A percentile compares a stretch with the other conserved stretches of the same genome.
phyloP scores from a whole-genome alignment of 2,329 filamentous ascomycete genomes.

The Canariomyces notabilis region DNA sequence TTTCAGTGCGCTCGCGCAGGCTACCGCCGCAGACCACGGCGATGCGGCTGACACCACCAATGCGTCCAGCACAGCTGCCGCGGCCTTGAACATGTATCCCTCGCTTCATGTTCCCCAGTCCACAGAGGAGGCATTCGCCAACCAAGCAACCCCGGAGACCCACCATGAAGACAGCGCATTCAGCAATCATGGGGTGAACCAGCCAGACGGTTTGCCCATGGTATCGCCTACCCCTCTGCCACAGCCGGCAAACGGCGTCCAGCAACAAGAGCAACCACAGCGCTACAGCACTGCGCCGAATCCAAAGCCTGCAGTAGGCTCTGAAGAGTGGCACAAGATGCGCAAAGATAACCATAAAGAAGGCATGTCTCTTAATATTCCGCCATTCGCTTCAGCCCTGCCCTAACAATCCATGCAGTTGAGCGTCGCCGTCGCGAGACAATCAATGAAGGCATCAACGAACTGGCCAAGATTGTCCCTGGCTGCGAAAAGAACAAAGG shows the following conservation, averaged over 20 bases:
- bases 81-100: constrained; percentile 55
- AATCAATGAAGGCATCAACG: constrained; percentile 98
- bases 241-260: constrained; percentile 38
- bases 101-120: constrained; percentile 53
- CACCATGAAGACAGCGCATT: constrained; percentile 34
- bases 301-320: constrained; percentile 81
- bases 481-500: constrained; percentile 99
- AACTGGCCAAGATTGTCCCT: constrained; percentile 94
- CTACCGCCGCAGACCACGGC: constrained; percentile 44
- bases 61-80: constrained; percentile 56
- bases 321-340: constrained; percentile 96
- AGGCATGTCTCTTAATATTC: constrained; percentile 52
- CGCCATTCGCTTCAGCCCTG: constrained; percentile 1
- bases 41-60: constrained; percentile 44
- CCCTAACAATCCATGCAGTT: constrained; percentile 50
- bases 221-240: constrained; percentile 18
- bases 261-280: constrained; percentile 29
- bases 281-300: constrained; percentile 39
- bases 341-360: constrained; percentile 98
- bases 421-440: constrained; percentile 94
- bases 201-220: constrained; percentile 32
- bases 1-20: constrained; percentile 53
- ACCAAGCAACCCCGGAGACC: constrained; percentile 39
- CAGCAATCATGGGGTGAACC: constrained; percentile 32
- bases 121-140: constrained; percentile 56